phyloP scores from a whole-genome alignment of 2,329 filamentous ascomycete species.

The Tolypocladium sp. region DNA sequence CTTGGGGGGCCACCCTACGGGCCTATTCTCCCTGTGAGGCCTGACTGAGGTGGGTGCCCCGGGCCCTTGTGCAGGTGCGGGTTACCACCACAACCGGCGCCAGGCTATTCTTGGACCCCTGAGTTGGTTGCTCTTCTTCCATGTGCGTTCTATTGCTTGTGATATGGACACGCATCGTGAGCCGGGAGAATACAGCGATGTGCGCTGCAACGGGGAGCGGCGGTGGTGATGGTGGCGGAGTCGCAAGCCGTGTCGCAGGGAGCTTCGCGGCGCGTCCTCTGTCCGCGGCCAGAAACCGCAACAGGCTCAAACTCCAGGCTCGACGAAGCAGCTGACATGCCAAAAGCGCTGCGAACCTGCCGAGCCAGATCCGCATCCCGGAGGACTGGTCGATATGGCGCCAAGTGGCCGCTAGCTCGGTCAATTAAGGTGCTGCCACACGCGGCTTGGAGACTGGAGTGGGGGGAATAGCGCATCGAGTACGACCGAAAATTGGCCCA shows the following conservation, averaged over 20 bases:
- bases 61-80: not conserved
- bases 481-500: slow-evolving; percentile 25
- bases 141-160: not conserved
- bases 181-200: not conserved
- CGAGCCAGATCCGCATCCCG: not conserved
- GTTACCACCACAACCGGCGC: not conserved
- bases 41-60: no score
- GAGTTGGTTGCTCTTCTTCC: not conserved
- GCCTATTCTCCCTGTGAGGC: no score
- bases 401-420: slow-evolving; percentile 9
- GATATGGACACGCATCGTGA: not conserved
- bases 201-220: not conserved
- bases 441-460: not conserved
- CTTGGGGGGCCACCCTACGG: no score
- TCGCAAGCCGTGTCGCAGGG: not conserved
- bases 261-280: not conserved
- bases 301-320: not conserved
- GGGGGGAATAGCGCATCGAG: slow-evolving; percentile 18
- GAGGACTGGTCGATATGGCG: slow-evolving; percentile 1
- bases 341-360: not conserved
- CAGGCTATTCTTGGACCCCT: not conserved
- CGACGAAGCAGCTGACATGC: not conserved
- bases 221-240: not conserved
- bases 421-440: slow-evolving; percentile 8
- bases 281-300: not conserved